Conservation (phyloP, 2,329 filamentous ascomycete genomes). For the Apiospora phragmitis region DNA sequence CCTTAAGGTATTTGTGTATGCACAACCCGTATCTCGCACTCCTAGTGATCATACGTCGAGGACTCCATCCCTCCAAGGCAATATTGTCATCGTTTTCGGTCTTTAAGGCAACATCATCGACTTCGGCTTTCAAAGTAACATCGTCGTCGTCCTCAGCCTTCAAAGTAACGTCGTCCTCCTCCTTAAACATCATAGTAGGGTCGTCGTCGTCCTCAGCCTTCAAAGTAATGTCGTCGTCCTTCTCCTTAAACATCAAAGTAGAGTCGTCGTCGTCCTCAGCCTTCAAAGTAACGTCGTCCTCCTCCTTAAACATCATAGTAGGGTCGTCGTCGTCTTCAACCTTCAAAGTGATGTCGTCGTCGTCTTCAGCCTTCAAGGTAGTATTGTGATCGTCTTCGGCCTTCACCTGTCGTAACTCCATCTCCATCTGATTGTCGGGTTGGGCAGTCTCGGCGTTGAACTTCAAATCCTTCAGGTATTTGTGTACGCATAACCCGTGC, state of each 20-base stretch:
- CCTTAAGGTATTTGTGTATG: background rate
- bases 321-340: background rate
- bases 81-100: background rate
- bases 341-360: background rate
- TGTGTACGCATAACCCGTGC: background rate
- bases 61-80: background rate
- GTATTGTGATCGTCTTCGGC: too few relatives aligned
- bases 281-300: background rate
- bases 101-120: background rate
- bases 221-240: background rate
- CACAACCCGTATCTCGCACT: background rate
- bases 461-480: background rate
- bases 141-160: background rate
- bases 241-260: background rate
- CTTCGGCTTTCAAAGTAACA: background rate
- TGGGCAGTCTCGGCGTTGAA: background rate
- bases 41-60: background rate
- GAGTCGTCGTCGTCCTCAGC: too few relatives aligned
- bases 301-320: too few relatives aligned
- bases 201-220: background rate
- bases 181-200: too few relatives aligned
- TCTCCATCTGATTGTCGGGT: background rate
- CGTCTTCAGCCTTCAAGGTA: background rate
- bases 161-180: background rate
- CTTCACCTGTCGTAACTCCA: background rate